A percentile compares a stretch with the other conserved stretches of the same genome.
Conservation (phyloP, 225 moss, liverwort and hornwort genomes). For the Sphagnum contortum region DNA sequence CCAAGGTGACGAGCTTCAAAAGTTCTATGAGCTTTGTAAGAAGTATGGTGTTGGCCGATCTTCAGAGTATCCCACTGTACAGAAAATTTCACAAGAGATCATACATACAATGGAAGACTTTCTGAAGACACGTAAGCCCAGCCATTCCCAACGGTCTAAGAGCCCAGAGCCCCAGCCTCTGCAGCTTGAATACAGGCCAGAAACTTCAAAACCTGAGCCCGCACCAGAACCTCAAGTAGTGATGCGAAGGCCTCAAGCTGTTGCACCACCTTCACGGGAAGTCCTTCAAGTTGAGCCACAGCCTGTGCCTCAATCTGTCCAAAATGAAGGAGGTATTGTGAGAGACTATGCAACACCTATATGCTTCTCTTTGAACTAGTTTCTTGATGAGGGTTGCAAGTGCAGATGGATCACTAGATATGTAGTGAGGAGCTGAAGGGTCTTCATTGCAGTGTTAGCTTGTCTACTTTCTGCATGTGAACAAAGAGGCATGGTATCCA, state of each 20-base stretch:
- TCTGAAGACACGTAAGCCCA: slow-evolving; percentile 43
- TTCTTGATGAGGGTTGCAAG: no score
- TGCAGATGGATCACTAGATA: no score
- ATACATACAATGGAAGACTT: slow-evolving; percentile 72
- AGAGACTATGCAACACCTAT: no score
- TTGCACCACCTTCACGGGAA: no score
- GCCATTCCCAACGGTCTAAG: slow-evolving; percentile 28
- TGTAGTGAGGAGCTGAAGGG: no score
- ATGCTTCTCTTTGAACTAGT: no score
- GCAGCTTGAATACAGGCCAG: slow-evolving; percentile 47
- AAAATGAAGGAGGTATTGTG: slow-evolving; percentile 40
- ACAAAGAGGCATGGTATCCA: no score
- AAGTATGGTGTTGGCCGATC: slow-evolving; percentile 71
- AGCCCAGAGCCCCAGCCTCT: slow-evolving; percentile 57
- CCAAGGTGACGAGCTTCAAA: slow-evolving; percentile 52
- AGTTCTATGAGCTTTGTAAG: slow-evolving; percentile 65
- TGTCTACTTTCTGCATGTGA: no score
- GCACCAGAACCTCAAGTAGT: slow-evolving; percentile 12
- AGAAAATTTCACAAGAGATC: slow-evolving; percentile 56
- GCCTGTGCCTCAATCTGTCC: slow-evolving; percentile 26
- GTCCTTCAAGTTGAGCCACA: slow-evolving; percentile 37
- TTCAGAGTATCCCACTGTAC: slow-evolving; percentile 74
- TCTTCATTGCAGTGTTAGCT: no score
- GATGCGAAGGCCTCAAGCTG: no score
- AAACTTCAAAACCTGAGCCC: slow-evolving; percentile 24